Evolutionary conservation across 306 rosid species (phyloP).

Genomic region (Gillenia trifoliata): DNA sequence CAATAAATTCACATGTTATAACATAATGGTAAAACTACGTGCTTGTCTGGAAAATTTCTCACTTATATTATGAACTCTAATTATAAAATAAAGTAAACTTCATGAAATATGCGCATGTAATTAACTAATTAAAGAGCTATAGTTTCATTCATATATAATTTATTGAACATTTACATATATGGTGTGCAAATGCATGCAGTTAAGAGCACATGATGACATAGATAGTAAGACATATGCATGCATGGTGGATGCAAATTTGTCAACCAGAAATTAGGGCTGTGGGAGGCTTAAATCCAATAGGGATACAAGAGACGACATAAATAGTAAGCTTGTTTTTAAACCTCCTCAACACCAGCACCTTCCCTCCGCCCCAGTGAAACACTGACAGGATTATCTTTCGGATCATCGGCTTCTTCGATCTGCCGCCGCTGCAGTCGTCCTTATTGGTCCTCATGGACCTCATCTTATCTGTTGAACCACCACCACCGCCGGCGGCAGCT

Average conservation of each 20-base stretch:
- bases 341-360: slow-evolving; percentile 19
- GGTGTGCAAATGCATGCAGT: too few species aligned
- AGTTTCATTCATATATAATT: too few species aligned
- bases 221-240: too few species aligned
- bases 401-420: not conserved
- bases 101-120: too few species aligned
- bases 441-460: not conserved
- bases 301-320: slow-evolving; percentile 27
- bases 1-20: too few species aligned
- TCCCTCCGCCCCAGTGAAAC: slow-evolving; percentile 22
- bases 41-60: too few species aligned
- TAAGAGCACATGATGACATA: too few species aligned
- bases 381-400: slow-evolving; percentile 14
- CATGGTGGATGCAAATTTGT: not conserved
- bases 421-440: not conserved
- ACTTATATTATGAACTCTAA: too few species aligned
- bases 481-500: not conserved
- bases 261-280: slow-evolving; percentile 16
- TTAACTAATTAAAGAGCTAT: too few species aligned
- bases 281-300: slow-evolving; percentile 13
- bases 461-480: not conserved
- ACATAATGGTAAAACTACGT: too few species aligned
- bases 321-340: slow-evolving; percentile 13
- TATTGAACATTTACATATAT: too few species aligned
- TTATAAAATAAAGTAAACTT: too few species aligned